Conservation (phyloP, 2,329 filamentous ascomycete genomes). For the Aspergillus pseudonomiae region DNA sequence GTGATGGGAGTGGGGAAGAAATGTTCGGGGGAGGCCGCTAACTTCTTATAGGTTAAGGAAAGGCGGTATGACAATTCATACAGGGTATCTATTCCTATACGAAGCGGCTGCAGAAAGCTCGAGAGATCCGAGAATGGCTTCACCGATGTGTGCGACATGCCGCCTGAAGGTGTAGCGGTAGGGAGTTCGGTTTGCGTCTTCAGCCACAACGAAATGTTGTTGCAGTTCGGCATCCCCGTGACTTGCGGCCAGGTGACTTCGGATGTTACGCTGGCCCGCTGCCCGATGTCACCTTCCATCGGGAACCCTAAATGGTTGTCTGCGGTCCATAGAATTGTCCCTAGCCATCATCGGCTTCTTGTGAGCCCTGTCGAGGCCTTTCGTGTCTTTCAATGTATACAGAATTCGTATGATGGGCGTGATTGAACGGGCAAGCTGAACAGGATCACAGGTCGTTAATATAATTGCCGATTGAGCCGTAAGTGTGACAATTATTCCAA, state of each 20-base stretch:
- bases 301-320: background rate
- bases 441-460: background rate
- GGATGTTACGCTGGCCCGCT: background rate
- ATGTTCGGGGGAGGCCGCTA: conserved; percentile 44
- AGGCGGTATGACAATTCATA: conserved; percentile 42
- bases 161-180: background rate
- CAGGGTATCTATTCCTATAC: conserved; percentile 32
- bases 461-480: background rate
- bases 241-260: background rate
- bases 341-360: too few relatives aligned
- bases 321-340: background rate
- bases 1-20: conserved; percentile 48
- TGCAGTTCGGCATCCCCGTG: background rate
- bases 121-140: background rate
- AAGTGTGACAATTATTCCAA: too few relatives aligned
- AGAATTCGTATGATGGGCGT: background rate
- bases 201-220: background rate
- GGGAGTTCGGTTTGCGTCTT: background rate
- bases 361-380: background rate
- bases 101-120: conserved; percentile 33
- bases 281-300: background rate
- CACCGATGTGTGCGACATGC: background rate
- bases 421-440: background rate
- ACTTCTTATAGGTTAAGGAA: conserved; percentile 38
- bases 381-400: background rate